Evolutionary conservation across 78 protist genomes (phyloP), one percentile per base, ranked within the genome.

Genomic region (Polysphondylium violaceum): DNA sequence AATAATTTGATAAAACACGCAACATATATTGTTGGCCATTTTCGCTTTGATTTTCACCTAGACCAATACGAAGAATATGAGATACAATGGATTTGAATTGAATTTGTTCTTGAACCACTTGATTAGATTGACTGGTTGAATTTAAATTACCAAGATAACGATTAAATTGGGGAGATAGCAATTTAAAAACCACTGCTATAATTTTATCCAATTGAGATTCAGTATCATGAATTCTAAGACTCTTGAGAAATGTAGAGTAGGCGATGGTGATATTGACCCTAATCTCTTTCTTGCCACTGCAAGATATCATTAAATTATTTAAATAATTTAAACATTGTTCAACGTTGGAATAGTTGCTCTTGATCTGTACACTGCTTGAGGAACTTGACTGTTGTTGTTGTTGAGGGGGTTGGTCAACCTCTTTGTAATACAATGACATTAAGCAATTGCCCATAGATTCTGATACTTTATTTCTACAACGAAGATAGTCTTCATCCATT

Each of bases 11-110:
- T 19, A 83, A 69, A 40, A 44, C 41, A 38, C 65, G 41, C 47
- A 83, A 69, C 73, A 83, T 55, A 25, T 29, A 7, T 58, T 83
- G 91, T 58, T 83, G 91, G 27, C 91, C 91, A 29, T 59, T 55
- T 43, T 83, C 91, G 44, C 64, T 41, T 36, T 69, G 36, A 1
- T 38, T 67, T 41, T 83, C 76, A 43, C 91, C 91, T 19, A 83
- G 23, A 29, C 91, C 91, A 41, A 59, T 27, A 55, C 91, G 51
- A 38, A 83, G 33, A 1, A 83, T 67, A 56, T 41, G 43, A 25
- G 91, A 83, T 55, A 83, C 65, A 36, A 47, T 55, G n/a, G 91
- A 23, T 59, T 50, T 23, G 56, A 44, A 27, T 31, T 83, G 79
- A 55, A 56, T 59, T 59, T 83, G 91, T 5, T 83, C 91, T 3